These are phyloP conservation scores for Suhomyces prunicola DNA, from an alignment of 805 yeast genomes.

Conservation along the genomic window DNA sequence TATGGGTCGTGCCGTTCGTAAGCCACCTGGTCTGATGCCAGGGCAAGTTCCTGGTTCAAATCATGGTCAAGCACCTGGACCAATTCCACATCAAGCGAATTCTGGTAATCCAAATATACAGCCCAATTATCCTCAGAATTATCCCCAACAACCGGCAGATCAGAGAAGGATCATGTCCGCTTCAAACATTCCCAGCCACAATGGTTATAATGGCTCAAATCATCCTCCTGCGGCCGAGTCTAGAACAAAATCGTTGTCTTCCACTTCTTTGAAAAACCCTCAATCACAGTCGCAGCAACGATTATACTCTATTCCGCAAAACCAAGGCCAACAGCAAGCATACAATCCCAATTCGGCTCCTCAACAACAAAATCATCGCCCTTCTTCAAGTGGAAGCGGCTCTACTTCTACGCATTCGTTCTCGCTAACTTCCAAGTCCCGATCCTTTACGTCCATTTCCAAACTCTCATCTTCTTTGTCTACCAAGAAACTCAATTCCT, in stretches of 20 bases:
- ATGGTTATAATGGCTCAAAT: constrained; percentile 3
- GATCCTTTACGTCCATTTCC: constrained; percentile 41
- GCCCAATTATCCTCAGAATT: not conserved
- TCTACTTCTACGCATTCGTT: constrained; percentile 26
- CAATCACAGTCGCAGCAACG: constrained; percentile 7
- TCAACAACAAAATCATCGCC: constrained; percentile 4
- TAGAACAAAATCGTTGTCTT: constrained; percentile 31
- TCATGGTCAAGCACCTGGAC: not conserved
- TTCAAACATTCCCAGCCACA: constrained; percentile 15
- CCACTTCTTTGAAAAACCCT: constrained; percentile 14
- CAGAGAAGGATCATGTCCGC: constrained; percentile 31
- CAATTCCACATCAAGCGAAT: not conserved
- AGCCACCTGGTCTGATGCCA: not conserved
- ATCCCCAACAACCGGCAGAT: constrained; percentile 11
- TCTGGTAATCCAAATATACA: not conserved
- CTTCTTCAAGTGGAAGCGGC: constrained; percentile 15
- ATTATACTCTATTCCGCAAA: constrained; percentile 6
- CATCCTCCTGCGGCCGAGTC: constrained; percentile 4
- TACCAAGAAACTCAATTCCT: constrained; percentile 37
- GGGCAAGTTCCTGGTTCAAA: not conserved
- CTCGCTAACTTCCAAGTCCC: constrained; percentile 37
- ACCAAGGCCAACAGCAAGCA: constrained; percentile 7
- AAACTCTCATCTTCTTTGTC: constrained; percentile 39
- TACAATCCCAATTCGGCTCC: not conserved
- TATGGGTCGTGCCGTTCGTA: constrained; percentile 3